Base-by-base conservation (phyloP, 176 grass and related monocot species). In the Cenchrus americanus region DNA sequence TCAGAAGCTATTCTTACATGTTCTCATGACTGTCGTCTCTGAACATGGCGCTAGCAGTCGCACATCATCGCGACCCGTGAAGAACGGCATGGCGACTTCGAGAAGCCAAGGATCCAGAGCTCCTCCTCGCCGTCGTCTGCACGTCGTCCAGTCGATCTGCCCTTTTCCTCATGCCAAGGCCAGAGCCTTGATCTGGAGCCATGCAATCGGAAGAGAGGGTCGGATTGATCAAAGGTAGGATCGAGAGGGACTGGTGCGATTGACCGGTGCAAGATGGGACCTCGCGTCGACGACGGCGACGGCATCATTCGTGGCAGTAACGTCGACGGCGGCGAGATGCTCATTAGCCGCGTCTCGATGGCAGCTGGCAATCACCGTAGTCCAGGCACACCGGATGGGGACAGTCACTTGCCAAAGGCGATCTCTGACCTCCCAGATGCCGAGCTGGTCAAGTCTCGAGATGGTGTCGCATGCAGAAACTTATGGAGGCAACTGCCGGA, bases 211-310 rank as follows among this genome's bases (percentile, higher is more conserved):
- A 41, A 58, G 14, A 15, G 10, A 32, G 47, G 53, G 50, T 43
- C 58, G 11, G 72, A 37, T 37, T 37, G 34, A 49, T 34, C 58
- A 8, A 60, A 23, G 57, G 40, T 2, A 42, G 53, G 75, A 24
- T 77, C 55, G 12, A 88, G 30, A 88, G 69, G 26, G 68, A 84
- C n/a, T 0, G 60, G 68, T 43, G 81, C 34, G 86, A 78, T 74
- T 65, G 74, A 78, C 48, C 4, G 10, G 18, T 37, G 32, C 53
- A 21, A 5, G 52, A 58, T 46, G 62, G 62, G 70, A 18, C 62
- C 62, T 34, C 55, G 78, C 26, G 17, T 77, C 79, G 67, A 65
- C 81, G 19, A 30, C 27, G 49, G 49, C 34, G 61, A 23, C 61
- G 22, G 63, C 73, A 46, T 46, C 73, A 22, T 67, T 43, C 47